phyloP scores from a whole-genome alignment of 2,329 filamentous ascomycete genomes.

The Pseudogymnoascus sp. region DNA sequence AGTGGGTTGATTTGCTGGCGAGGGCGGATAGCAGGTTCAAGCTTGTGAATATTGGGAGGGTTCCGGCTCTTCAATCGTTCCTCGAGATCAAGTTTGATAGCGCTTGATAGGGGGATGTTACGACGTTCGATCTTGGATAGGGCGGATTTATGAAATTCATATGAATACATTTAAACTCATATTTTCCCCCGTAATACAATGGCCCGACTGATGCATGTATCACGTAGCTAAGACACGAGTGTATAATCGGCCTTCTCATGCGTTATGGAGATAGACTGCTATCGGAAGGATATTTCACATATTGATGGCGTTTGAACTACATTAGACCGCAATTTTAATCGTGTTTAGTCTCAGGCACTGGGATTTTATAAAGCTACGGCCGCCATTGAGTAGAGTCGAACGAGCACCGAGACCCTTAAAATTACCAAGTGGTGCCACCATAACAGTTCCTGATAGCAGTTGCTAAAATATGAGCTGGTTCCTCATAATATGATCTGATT shows the following conservation, averaged over 20 bases:
- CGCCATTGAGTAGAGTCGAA: not conserved
- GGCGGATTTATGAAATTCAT: not conserved
- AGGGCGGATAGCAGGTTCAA: constrained; percentile 21
- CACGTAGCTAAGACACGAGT: no score
- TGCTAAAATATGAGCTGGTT: not conserved
- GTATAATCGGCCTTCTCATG: no score
- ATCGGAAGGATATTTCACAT: no score
- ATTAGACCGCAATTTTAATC: no score
- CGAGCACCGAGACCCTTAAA: not conserved
- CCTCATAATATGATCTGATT: not conserved
- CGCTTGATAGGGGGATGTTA: not conserved
- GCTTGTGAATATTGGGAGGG: not conserved
- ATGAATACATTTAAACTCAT: no score
- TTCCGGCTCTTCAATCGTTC: not conserved
- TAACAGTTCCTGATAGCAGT: not conserved
- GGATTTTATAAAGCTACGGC: not conserved
- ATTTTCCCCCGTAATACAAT: no score
- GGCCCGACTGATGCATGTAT: no score
- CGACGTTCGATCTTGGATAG: not conserved
- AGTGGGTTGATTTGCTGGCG: constrained; percentile 40
- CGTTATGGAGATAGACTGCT: no score
- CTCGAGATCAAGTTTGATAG: not conserved
- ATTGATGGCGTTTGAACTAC: no score
- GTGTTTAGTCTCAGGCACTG: no score
- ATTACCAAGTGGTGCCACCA: not conserved